phyloP scores from a whole-genome alignment of 306 rosid species.

The Carpinus fangiana region DNA sequence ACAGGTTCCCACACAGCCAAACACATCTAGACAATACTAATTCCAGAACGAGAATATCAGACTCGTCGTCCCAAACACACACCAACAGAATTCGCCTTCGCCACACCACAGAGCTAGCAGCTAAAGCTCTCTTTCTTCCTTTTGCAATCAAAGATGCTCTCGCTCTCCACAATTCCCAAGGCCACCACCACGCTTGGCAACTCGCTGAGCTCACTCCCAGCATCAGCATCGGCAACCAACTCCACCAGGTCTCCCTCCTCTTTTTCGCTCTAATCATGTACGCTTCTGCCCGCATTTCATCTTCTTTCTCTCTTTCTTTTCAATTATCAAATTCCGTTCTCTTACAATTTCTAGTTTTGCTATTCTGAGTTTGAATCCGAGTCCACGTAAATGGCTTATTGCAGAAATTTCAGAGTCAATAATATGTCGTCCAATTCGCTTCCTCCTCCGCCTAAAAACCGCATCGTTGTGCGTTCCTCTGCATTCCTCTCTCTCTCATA shows the following conservation, averaged over 20 bases:
- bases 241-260: constrained; percentile 25
- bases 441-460: constrained; percentile 45
- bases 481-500: constrained; percentile 2
- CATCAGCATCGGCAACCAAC: not conserved
- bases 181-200: not conserved
- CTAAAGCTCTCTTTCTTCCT: not conserved
- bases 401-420: constrained; percentile 31
- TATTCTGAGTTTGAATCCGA: too few species aligned
- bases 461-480: constrained; percentile 54
- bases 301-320: not conserved
- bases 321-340: not conserved
- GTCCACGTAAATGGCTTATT: not conserved
- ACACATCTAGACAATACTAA: too few species aligned
- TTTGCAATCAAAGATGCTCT: not conserved
- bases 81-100: too few species aligned
- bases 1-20: too few species aligned
- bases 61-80: too few species aligned
- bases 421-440: constrained; percentile 48
- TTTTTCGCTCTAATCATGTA: not conserved
- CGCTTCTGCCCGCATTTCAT: too few species aligned
- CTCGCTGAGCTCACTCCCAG: not conserved
- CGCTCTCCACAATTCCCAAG: not conserved
- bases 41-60: too few species aligned
- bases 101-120: too few species aligned
- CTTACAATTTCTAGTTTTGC: too few species aligned